Base-by-base conservation (phyloP, 805 yeast genomes). In the Allodekkera sacchari region DNA sequence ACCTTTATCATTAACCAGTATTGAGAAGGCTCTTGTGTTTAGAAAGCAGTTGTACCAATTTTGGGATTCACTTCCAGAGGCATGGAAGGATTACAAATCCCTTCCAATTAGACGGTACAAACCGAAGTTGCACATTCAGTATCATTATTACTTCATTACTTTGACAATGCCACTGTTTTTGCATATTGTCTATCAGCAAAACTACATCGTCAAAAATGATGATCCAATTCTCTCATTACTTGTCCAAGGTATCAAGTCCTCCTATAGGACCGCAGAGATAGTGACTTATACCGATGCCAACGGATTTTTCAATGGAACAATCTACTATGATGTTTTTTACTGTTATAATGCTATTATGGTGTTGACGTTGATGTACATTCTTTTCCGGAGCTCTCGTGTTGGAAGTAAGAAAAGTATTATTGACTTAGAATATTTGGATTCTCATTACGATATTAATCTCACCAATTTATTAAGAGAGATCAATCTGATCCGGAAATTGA, bases 271-370 rank as follows among this genome's bases (percentile, higher is more conserved):
- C 5, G 59, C 70, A 0, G 61, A 63, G 29, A 41, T 64, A 4
- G 48, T 63, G 22, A 48, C 56, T 2, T 46, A 51, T 25, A 54
- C 63, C 0, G 49, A 53, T 21, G 43, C 52, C 7, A 56, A 57
- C 31, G 66, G 63, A 4, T 51, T 61, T 31, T 53, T 62, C 42
- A 61, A 59, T 42, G 71, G 71, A n/a, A 63, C 68, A 2, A 28
- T 64, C n/a, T 61, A 63, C 22, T 52, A 55, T 22, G 74, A 67
- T 37, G 59, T 65, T 23, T 63, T 64, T 42, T 55, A 57, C 42
- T 65, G 62, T 5, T 67, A 67, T 38, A 57, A 59, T 36, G 61
- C 69, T 2, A 56, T 59, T 1, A 53, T 67, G 57, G 59, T 59
- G 0, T 44, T 66, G 17, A 57, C 67, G 3, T 40, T 65, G 28